A percentile compares a stretch with the other conserved stretches of the same genome.
Conservation (phyloP, 257 asterid species). For the Solanum etuberosum region DNA sequence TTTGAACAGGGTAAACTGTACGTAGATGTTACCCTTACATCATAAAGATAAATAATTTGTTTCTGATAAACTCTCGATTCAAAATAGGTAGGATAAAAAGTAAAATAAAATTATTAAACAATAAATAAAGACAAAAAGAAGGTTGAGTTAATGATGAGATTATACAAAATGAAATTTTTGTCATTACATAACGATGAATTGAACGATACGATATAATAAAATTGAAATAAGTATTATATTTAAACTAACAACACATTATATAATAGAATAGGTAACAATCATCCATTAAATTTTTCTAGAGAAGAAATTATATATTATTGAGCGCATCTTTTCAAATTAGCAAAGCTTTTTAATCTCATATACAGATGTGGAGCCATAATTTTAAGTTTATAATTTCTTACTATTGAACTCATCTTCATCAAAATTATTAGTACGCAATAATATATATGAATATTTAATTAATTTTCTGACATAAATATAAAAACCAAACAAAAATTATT, state of each 20-base stretch:
- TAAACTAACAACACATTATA: not conserved
- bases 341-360: not conserved
- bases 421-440: not conserved
- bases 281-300: not conserved
- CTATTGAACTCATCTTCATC: not conserved
- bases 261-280: not conserved
- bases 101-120: too few species aligned
- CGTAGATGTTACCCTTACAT: too few species aligned
- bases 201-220: not conserved
- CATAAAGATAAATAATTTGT: too few species aligned
- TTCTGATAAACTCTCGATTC: too few species aligned
- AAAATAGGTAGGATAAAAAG: too few species aligned
- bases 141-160: not conserved
- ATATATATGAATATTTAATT: not conserved
- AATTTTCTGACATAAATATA: not conserved
- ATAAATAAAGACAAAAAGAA: too few species aligned
- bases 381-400: not conserved
- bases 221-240: not conserved
- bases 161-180: not conserved
- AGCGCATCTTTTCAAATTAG: not conserved
- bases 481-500: not conserved
- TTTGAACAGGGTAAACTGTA: too few species aligned
- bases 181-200: not conserved
- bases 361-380: not conserved
- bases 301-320: not conserved